Evolutionary conservation across 2,329 filamentous ascomycete species (phyloP), one percentile per base, ranked within the genome.

Genomic region (Dothidotthia symphoricarpi): DNA sequence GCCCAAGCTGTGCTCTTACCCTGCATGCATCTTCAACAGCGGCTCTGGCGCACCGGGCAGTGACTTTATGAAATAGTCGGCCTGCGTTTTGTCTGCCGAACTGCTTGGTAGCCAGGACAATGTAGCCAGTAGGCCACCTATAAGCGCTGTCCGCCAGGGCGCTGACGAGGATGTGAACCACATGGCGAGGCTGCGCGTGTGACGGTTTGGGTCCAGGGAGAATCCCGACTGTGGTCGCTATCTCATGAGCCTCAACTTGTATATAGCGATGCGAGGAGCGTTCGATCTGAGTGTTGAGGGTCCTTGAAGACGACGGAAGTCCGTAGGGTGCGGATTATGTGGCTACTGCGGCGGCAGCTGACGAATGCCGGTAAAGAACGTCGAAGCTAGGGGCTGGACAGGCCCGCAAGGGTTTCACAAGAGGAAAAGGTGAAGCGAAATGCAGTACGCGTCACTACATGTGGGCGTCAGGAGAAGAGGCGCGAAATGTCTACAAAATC

Each of bases 11-110:
- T 31, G 17, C 16, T 26, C 85, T 74, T 74, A 95, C 88, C 93
- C 93, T 72, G 93, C 91, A 76, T 97, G 93, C 91, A 97, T 97
- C 75, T 95, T 96, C 61, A 95, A 71, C 45, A 88, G 70, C 25
- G 88, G 83, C 52, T 81, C 75, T 8, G 94, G 91, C 38, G 86
- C 82, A 22, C 94, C 93, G 5, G 93, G 93, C 14, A 98, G 75
- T 7, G 83, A 80, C 56, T 81, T 82, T 36, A 98, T 85, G 70
- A 85, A 97, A 69, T 96, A 98, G 67, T 98, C 90, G 22, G 84
- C 87, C 31, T 87, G 84, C 2, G 77, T 76, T 63, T 80, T 81
- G 19, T 53, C 49, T 54, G 69, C 76, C 24, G 45, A 45, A 24
- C 40, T 47, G 35, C 53, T 50, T 2, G 64, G 61, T 19, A 66